A percentile compares a stretch with the other conserved stretches of the same genome.
phyloP scores from a whole-genome alignment of 2,329 filamentous ascomycete genomes.

The Raffaelea deltoideospora region DNA sequence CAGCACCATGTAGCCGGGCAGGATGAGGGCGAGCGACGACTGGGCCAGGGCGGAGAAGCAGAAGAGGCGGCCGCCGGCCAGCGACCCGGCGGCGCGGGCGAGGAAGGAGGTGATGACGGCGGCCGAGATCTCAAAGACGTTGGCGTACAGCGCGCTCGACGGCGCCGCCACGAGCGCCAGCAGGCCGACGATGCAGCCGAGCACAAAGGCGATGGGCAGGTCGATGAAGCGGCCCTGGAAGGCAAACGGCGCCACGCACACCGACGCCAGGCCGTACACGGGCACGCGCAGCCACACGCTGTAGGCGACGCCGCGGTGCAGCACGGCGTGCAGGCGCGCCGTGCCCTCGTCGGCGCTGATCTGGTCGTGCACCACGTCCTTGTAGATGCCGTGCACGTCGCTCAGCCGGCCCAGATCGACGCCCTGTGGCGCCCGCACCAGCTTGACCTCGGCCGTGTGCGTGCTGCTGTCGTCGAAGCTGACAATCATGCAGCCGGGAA shows the following conservation, averaged over 20 bases:
- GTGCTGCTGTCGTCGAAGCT: constrained; percentile 66
- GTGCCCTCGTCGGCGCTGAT: constrained; percentile 58
- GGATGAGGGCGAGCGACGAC: constrained; percentile 59
- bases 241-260: constrained; percentile 63
- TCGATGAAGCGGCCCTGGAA: constrained; percentile 67
- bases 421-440: constrained; percentile 53
- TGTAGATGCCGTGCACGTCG: constrained; percentile 65
- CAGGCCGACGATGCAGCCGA: constrained; percentile 59
- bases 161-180: constrained; percentile 64
- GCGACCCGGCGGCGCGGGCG: constrained; percentile 53
- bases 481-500: constrained; percentile 88
- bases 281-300: constrained; percentile 40
- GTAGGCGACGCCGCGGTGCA: constrained; percentile 29
- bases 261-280: constrained; percentile 62
- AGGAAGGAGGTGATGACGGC: constrained; percentile 52
- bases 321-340: constrained; percentile 40
- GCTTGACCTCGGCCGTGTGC: constrained; percentile 67
- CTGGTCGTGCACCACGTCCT: constrained; percentile 67
- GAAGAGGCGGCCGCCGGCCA: constrained; percentile 40
- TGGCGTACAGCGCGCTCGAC: constrained; percentile 46
- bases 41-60: constrained; percentile 60
- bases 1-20: constrained; percentile 55
- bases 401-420: constrained; percentile 60
- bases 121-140: constrained; percentile 31
- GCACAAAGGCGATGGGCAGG: constrained; percentile 58